These are phyloP conservation scores for Hirschfeldia incana DNA, from an alignment of 345 rosid species.

Conservation along the genomic window DNA sequence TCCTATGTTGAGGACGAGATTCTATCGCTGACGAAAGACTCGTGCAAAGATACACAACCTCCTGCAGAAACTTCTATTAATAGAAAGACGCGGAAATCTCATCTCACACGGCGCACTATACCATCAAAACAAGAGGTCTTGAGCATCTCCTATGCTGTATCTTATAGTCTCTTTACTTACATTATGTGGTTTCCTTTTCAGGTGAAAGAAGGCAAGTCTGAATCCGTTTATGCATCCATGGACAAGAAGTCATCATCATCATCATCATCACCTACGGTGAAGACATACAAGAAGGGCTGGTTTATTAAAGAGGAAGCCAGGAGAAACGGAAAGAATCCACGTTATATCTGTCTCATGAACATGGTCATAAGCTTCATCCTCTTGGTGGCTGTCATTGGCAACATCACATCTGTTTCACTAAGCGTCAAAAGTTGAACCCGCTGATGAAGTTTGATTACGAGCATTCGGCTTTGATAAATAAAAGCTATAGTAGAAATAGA, in stretches of 20 bases:
- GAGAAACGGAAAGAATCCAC: background rate
- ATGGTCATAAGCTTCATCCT: slow-evolving; percentile 18
- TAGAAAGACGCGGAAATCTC: background rate
- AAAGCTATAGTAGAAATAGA: too few species aligned
- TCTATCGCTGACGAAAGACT: background rate
- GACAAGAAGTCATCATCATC: background rate
- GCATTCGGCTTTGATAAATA: too few species aligned
- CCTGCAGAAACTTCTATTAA: background rate
- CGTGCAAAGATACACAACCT: background rate
- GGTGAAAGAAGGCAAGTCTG: slow-evolving; percentile 2
- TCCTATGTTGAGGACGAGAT: background rate
- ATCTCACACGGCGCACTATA: background rate
- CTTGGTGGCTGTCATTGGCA: background rate
- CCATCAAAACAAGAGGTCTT: slow-evolving; percentile 19
- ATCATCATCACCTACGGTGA: background rate
- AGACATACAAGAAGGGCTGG: slow-evolving; percentile 20
- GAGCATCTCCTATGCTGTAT: background rate
- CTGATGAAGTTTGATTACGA: background rate
- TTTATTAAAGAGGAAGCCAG: background rate
- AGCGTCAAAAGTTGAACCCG: background rate
- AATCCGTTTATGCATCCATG: background rate
- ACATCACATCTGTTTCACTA: background rate
- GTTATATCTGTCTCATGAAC: background rate
- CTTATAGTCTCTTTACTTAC: background rate
- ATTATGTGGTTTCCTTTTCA: slow-evolving; percentile 12